Conservation (phyloP, 2,329 filamentous ascomycete species). For the Arthrobotrys iridis region DNA sequence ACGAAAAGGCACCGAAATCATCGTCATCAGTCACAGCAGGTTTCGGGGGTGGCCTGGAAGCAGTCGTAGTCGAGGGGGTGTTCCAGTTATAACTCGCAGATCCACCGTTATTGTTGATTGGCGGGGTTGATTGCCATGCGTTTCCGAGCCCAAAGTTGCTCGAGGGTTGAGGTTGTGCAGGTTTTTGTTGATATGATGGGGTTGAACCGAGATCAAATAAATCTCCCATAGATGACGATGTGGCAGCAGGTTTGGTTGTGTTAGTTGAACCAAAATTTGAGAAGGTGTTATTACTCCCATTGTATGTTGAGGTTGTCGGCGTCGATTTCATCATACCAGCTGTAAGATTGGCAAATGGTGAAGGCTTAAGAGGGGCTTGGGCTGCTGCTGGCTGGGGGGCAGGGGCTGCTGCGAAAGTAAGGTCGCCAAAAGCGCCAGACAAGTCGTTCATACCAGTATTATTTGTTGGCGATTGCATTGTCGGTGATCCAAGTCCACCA, state of each 20-base stretch:
- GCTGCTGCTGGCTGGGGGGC: constrained; percentile 63
- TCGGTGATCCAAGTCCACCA: constrained; percentile 71
- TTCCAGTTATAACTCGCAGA: constrained; percentile 72
- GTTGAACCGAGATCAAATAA: constrained; percentile 78
- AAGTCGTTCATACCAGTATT: constrained; percentile 71
- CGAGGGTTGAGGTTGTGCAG: constrained; percentile 63
- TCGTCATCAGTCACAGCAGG: constrained; percentile 65
- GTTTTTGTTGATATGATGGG: constrained; percentile 65
- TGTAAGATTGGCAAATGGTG: constrained; percentile 72
- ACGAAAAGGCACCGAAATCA: constrained; percentile 51
- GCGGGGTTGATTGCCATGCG: constrained; percentile 78
- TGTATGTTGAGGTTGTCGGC: constrained; percentile 63
- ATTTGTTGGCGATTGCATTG: constrained; percentile 64
- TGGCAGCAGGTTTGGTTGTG: constrained; percentile 64
- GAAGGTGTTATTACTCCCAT: constrained; percentile 67
- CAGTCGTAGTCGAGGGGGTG: constrained; percentile 61
- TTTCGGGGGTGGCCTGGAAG: constrained; percentile 55
- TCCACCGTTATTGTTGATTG: constrained; percentile 66
- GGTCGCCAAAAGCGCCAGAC: constrained; percentile 80
- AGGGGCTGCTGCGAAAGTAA: constrained; percentile 70
- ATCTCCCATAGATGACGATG: constrained; percentile 74
- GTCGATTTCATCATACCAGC: constrained; percentile 58
- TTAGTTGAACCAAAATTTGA: constrained; percentile 71
- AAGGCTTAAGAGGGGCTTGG: constrained; percentile 65
- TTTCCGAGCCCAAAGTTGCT: constrained; percentile 74